These are phyloP conservation scores for Leccinum olivaceopallidum DNA, from an alignment of 768 basidiomycete genomes.

Conservation along the genomic window DNA sequence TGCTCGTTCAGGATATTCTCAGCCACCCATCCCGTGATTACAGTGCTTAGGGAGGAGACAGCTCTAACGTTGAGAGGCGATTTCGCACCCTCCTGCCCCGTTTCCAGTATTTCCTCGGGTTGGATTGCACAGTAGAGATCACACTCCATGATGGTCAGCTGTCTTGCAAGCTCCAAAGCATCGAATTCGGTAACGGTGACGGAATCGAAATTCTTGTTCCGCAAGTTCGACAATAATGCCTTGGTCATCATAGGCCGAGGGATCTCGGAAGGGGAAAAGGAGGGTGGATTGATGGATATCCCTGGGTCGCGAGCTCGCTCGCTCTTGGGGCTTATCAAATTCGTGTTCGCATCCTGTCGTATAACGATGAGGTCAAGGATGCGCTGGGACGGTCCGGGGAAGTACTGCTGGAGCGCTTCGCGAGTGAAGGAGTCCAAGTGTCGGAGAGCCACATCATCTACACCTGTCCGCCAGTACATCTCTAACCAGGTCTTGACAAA, in stretches of 20 bases:
- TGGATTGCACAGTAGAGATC: constrained; percentile 82
- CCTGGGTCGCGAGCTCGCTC: constrained; percentile 75
- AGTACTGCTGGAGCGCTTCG: constrained; percentile 60
- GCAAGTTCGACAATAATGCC: constrained; percentile 63
- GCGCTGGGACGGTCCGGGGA: constrained; percentile 68
- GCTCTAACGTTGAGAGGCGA: constrained; percentile 74
- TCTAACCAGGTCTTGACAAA: constrained; percentile 96
- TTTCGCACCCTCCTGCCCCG: constrained; percentile 68
- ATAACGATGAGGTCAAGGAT: constrained; percentile 67
- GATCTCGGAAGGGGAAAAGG: constrained; percentile 57
- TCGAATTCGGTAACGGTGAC: constrained; percentile 91
- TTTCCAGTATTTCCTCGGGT: constrained; percentile 87
- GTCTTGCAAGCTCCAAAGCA: constrained; percentile 86
- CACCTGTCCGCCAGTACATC: constrained; percentile 77
- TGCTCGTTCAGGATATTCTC: constrained; percentile 91
- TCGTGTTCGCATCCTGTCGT: constrained; percentile 50
- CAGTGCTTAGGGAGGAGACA: constrained; percentile 85
- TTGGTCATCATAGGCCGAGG: constrained; percentile 89
- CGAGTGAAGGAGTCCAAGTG: constrained; percentile 59
- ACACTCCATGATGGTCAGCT: constrained; percentile 93
- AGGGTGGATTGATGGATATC: constrained; percentile 68
- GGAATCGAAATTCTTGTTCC: constrained; percentile 59
- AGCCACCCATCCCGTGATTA: constrained; percentile 94
- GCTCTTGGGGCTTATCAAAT: constrained; percentile 54
- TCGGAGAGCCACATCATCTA: constrained; percentile 67